Evolutionary conservation across 495 filamentous ascomycete genomes (phyloP), one percentile per base, ranked within the genome.

Genomic region (Patellaria atrata): DNA sequence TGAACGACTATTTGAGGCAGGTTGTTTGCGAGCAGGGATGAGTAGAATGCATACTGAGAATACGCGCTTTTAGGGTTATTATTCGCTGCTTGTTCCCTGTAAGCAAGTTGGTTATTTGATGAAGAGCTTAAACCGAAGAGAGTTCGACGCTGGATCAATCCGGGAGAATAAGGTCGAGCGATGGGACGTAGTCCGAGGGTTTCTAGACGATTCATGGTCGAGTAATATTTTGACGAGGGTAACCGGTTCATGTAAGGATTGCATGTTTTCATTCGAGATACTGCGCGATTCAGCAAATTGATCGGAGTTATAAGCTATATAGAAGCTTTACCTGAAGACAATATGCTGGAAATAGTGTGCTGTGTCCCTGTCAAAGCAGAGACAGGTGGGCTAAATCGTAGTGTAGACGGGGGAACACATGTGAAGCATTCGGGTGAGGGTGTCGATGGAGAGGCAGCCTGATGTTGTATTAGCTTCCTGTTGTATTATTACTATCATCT

Each of bases 1-100:
- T 96, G 85, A 25, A 92, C 67, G 19, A 96, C 63, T 31, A 96
- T 93, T 5, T 81, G 76, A 4, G 89, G 81, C 76, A 94, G 85
- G 50, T 91, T 82, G 8, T 84, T 84, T 44, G 73, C 77, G 15
- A 94, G 62, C n/a, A 96, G 71, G 22, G 82, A 76, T 48, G 83
- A 74, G 56, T 97, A 97, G 54, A 97, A 94, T 14, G 81, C 75
- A 57, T 83, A 85, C 57, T 97, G 89, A 11, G 82, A 76, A 17
- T 73, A 77, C 10, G 83, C 71, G 56, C 79, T 94, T 43, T 65
- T 72, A 2, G 89, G 81, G 45, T 92, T 86, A 59, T 81, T 79
- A 55, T 94, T 96, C 22, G 89, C 91, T 16, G 78, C 74, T 52
- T 82, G 78, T 58, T 97, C 89, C 44, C 75, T 71, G 42, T 78